Evolutionary conservation across 768 basidiomycete species (phyloP).

Genomic region (Mycena capillaripes): DNA sequence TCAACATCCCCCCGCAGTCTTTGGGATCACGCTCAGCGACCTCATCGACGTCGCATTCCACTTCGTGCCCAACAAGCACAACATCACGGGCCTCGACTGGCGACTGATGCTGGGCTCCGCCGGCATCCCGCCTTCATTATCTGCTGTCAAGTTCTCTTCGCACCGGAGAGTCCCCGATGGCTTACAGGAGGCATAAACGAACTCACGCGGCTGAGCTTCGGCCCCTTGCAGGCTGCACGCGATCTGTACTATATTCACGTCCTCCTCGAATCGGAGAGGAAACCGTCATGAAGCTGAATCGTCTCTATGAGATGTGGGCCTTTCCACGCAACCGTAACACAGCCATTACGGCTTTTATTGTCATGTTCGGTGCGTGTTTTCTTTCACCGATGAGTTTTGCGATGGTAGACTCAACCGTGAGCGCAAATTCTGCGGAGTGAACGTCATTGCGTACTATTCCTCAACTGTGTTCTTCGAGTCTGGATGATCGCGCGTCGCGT

Average conservation of each 20-base stretch:
- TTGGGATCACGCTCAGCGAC: slow-evolving; percentile 73
- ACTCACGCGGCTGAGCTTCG: slow-evolving; percentile 62
- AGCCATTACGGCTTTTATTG: slow-evolving; percentile 68
- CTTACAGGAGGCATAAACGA: slow-evolving; percentile 60
- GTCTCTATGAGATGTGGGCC: slow-evolving; percentile 71
- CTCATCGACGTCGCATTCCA: slow-evolving; percentile 58
- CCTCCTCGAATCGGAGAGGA: slow-evolving; percentile 50
- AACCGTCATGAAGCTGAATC: slow-evolving; percentile 42
- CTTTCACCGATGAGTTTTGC: no score
- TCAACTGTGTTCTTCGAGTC: slow-evolving; percentile 68
- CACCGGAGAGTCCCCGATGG: slow-evolving; percentile 38
- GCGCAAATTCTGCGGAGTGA: slow-evolving; percentile 54
- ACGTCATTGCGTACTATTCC: slow-evolving; percentile 75
- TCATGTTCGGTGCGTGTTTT: slow-evolving; percentile 66
- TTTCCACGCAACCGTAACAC: slow-evolving; percentile 78
- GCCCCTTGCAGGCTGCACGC: slow-evolving; percentile 67
- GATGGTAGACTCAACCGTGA: no score
- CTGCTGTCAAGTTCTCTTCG: slow-evolving; percentile 47
- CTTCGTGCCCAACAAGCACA: slow-evolving; percentile 39
- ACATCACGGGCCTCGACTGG: slow-evolving; percentile 59
- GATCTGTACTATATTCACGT: slow-evolving; percentile 77
- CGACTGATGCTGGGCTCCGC: slow-evolving; percentile 71
- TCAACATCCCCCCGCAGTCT: slow-evolving; percentile 43
- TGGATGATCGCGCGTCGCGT: slow-evolving; percentile 62
- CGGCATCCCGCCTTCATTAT: slow-evolving; percentile 45